phyloP scores from a whole-genome alignment of 805 yeast species.

The Saccharomycopsis schoenii region DNA sequence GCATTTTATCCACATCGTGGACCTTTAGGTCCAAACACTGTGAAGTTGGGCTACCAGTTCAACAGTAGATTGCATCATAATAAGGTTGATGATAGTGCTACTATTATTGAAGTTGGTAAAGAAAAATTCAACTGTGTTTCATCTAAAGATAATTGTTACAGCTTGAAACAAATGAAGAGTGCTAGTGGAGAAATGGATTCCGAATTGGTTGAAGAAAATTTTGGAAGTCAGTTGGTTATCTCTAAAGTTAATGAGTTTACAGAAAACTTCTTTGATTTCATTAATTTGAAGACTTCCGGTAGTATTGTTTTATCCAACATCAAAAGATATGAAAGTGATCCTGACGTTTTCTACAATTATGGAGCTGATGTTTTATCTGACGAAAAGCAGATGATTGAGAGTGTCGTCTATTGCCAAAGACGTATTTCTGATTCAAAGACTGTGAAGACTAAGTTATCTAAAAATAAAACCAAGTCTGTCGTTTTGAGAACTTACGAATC shows the following conservation, averaged over 20 bases:
- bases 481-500: constrained; percentile 77
- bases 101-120: background rate
- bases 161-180: constrained; percentile 5
- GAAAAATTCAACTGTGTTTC: background rate
- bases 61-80: constrained; percentile 38
- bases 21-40: constrained; percentile 49
- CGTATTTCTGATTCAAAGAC: background rate
- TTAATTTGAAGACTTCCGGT: constrained; percentile 7
- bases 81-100: background rate
- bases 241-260: constrained; percentile 14
- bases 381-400: background rate
- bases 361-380: constrained; percentile 12
- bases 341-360: constrained; percentile 37
- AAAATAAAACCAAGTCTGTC: constrained; percentile 40
- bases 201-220: constrained; percentile 22
- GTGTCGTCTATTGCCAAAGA: background rate
- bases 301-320: constrained; percentile 64
- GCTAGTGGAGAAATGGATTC: constrained; percentile 10
- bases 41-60: constrained; percentile 69
- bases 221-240: constrained; percentile 25
- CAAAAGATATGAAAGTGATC: constrained; percentile 84
- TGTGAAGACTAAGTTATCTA: constrained; percentile 19
- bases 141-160: constrained; percentile 2
- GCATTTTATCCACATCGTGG: constrained; percentile 81
- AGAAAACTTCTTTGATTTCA: constrained; percentile 19